phyloP scores from a whole-genome alignment of 1,284 basidiomycete species.

The Trichosporon coremiiforme region DNA sequence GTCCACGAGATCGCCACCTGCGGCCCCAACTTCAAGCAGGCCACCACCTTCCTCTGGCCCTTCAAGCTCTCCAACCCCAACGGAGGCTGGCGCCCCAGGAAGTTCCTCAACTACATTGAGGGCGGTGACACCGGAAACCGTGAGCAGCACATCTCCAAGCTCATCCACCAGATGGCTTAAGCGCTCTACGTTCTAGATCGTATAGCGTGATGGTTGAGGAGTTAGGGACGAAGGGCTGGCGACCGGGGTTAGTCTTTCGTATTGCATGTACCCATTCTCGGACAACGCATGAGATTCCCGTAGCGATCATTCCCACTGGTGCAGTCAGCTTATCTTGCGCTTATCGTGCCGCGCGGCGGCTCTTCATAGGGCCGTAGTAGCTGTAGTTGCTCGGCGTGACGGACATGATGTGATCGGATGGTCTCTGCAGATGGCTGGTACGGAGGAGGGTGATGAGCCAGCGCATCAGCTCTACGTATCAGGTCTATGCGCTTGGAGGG shows the following conservation, averaged over 20 bases:
- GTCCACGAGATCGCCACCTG: conserved; percentile 95
- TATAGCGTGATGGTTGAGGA: conserved; percentile 26
- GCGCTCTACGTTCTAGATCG: conserved; percentile 27
- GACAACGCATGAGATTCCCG: conserved; percentile 17
- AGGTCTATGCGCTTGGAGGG: no score
- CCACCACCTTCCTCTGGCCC: conserved; percentile 95
- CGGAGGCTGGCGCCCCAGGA: conserved; percentile 94
- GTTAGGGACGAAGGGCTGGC: conserved; percentile 33
- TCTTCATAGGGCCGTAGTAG: no score
- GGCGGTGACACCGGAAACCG: conserved; percentile 93
- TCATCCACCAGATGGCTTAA: conserved; percentile 96
- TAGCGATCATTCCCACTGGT: background rate
- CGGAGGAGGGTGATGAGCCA: background rate
- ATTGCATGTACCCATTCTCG: conserved; percentile 43
- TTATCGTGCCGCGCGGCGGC: no score
- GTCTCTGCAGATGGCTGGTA: background rate
- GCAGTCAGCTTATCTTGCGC: background rate
- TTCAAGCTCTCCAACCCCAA: conserved; percentile 99
- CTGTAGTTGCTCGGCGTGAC: background rate
- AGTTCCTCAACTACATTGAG: conserved; percentile 93
- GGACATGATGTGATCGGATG: background rate
- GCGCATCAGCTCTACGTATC: background rate
- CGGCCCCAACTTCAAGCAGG: conserved; percentile 99
- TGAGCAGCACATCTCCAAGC: conserved; percentile 94
- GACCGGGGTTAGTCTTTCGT: conserved; percentile 36